Evolutionary conservation across 768 basidiomycete genomes (phyloP).

Genomic region (Tricholoma sp.): DNA sequence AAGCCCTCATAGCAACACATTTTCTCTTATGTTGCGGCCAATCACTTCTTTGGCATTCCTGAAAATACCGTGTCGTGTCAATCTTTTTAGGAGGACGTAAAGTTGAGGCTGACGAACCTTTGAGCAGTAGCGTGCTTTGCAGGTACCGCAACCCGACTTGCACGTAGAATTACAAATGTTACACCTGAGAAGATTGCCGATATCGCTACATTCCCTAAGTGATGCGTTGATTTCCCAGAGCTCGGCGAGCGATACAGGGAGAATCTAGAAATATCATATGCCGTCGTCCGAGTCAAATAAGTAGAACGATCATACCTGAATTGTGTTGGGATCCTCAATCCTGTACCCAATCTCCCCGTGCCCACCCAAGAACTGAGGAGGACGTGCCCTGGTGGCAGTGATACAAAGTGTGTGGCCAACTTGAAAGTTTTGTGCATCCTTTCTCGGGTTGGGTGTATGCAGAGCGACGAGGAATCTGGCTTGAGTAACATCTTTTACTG

Average conservation of each 20-base stretch:
- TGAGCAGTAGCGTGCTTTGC: not conserved
- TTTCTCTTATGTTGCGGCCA: conserved; percentile 15
- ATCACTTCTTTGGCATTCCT: conserved; percentile 14
- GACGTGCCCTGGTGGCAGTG: conserved; percentile 12
- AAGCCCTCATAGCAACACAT: conserved; percentile 9
- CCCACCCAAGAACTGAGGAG: conserved; percentile 17
- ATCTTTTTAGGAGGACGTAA: no score
- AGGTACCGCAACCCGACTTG: not conserved
- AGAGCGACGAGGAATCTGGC: not conserved
- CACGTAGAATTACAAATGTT: not conserved
- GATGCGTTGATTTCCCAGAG: conserved; percentile 10
- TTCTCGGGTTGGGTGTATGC: not conserved
- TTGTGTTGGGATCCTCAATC: conserved; percentile 16
- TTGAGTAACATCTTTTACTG: not conserved
- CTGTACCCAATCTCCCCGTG: conserved; percentile 16
- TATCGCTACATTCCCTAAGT: conserved; percentile 7
- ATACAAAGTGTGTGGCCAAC: conserved; percentile 11
- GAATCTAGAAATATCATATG: not conserved
- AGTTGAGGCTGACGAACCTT: not conserved
- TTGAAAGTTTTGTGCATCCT: conserved; percentile 13
- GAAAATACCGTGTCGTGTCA: no score
- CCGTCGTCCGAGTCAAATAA: no score
- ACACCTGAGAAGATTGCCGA: no score
- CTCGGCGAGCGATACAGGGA: conserved; percentile 1
- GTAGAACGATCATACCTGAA: conserved; percentile 7